Base-by-base conservation (phyloP, 2,329 filamentous ascomycete genomes). In the Cladosporium oxysporum region DNA sequence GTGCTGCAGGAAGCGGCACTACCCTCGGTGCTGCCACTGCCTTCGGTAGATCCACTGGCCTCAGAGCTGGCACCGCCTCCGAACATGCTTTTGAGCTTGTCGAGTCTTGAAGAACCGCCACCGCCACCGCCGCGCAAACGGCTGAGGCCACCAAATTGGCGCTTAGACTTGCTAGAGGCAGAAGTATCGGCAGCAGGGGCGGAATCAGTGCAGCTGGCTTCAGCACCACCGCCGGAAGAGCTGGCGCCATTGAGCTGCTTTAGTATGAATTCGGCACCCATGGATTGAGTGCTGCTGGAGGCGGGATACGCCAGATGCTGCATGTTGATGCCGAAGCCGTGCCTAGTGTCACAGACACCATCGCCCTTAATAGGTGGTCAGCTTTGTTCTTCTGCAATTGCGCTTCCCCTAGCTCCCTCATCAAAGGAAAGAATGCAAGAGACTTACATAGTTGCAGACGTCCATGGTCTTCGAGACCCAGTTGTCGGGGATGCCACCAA, bases 381-480 rank as follows among this genome's bases (percentile, higher is more conserved):
- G 62, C n/a, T 23, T 47, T 21, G 41, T 16, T 23, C n/a, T 47
- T 14, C 5, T 35, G 33, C 2, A 12, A 14, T 14, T 14, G 33
- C 8, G 3, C 2, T 21, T 10, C 21, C 21, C 8, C 2, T n/a
- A 5, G 16, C 37, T 41, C 1, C 41, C 21, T 47, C 41, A 12
- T 23, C 37, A 3, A 10, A 7, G 62, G n/a, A 65, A 23, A 23
- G 35, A 31, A 11, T 7, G 35, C 44, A 33, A 18, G 11, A 10
- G 14, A 72, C 74, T 71, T 68, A 76, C 74, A 60, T 65, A 74
- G 37, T 73, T 75, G 66, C 77, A 79, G 8, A 78, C 77, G 69
- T 79, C 77, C 59, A 75, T 59, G 6, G 76, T 78, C 74, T 78
- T 78, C 29, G 66, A 58, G 1, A 76, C 64, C 77, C 77, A 78